Conservation (phyloP, 2,329 filamentous ascomycete species). For the Neopestalotiopsis clavispora region DNA sequence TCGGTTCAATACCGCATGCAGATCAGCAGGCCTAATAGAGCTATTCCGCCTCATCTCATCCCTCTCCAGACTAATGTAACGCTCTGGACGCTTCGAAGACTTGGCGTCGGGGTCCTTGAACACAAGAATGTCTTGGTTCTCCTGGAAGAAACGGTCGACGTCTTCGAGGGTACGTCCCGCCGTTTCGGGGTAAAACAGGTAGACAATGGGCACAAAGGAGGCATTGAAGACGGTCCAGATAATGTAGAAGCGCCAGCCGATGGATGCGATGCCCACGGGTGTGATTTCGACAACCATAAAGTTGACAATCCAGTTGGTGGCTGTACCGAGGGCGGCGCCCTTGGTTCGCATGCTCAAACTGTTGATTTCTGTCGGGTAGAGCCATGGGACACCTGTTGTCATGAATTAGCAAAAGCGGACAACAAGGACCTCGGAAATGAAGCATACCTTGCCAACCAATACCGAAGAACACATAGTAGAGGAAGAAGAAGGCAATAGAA, state of each 20-base stretch:
- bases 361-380: slow-evolving; percentile 54
- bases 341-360: slow-evolving; percentile 39
- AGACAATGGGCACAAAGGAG: slow-evolving; percentile 42
- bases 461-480: slow-evolving; percentile 59
- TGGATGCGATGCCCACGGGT: slow-evolving; percentile 40
- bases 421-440: not conserved
- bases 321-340: slow-evolving; percentile 37
- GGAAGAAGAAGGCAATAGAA: slow-evolving; percentile 54
- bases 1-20: slow-evolving; percentile 19
- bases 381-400: slow-evolving; percentile 43
- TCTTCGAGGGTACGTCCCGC: slow-evolving; percentile 29
- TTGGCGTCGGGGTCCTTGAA: slow-evolving; percentile 29
- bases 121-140: slow-evolving; percentile 29
- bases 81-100: slow-evolving; percentile 25
- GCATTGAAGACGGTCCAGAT: slow-evolving; percentile 53
- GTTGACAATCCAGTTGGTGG: slow-evolving; percentile 40
- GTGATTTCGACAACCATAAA: slow-evolving; percentile 41
- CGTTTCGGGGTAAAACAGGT: slow-evolving; percentile 20
- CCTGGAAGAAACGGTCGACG: slow-evolving; percentile 31
- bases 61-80: slow-evolving; percentile 27
- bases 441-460: slow-evolving; percentile 47
- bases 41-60: slow-evolving; percentile 29
- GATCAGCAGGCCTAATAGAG: slow-evolving; percentile 18
- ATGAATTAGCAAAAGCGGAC: too few species aligned
- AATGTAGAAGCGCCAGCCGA: slow-evolving; percentile 55